Percentiles rank a stretch among this genome's conserved stretches.
These are phyloP conservation scores for Fusarium armeniacum DNA, from an alignment of 2,329 filamentous ascomycete genomes.

Conservation along the genomic window DNA sequence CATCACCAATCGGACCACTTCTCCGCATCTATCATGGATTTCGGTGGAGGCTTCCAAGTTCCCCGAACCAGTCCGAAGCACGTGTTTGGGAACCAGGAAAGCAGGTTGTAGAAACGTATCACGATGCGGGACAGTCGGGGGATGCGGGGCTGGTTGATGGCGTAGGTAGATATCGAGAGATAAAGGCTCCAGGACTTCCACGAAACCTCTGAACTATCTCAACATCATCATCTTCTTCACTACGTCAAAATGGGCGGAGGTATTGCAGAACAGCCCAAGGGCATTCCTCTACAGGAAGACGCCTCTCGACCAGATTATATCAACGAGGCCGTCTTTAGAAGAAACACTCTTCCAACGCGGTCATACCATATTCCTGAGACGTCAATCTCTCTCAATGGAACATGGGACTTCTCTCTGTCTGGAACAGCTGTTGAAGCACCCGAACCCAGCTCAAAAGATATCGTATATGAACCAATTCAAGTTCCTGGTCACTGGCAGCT, in stretches of 20 bases:
- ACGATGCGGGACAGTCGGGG: slow-evolving; percentile 18
- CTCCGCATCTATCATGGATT: slow-evolving; percentile 38
- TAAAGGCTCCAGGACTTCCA: slow-evolving; percentile 30
- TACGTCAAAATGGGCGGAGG: slow-evolving; percentile 40
- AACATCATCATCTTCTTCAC: neutral
- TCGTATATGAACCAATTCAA: slow-evolving; percentile 62
- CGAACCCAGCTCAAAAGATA: slow-evolving; percentile 60
- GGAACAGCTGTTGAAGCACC: slow-evolving; percentile 62
- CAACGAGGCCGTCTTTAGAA: slow-evolving; percentile 66
- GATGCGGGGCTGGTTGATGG: slow-evolving; percentile 27
- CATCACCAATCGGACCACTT: slow-evolving; percentile 31
- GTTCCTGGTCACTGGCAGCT: slow-evolving; percentile 80
- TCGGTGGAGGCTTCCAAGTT: slow-evolving; percentile 24
- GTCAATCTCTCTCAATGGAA: slow-evolving; percentile 66
- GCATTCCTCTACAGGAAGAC: slow-evolving; percentile 55
- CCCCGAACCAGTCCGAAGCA: slow-evolving; percentile 28
- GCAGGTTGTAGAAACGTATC: slow-evolving; percentile 29
- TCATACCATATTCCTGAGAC: slow-evolving; percentile 67
- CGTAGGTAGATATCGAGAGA: slow-evolving; percentile 11
- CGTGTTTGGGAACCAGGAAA: slow-evolving; percentile 10
- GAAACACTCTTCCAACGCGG: slow-evolving; percentile 66
- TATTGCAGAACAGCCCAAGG: slow-evolving; percentile 34
- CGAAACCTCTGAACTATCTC: neutral
- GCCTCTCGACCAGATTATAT: slow-evolving; percentile 61
- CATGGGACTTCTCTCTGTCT: slow-evolving; percentile 69